Percentiles rank a stretch among this genome's conserved stretches.
Conservation (phyloP, 441 rosid species). For the Populus hybrid region DNA sequence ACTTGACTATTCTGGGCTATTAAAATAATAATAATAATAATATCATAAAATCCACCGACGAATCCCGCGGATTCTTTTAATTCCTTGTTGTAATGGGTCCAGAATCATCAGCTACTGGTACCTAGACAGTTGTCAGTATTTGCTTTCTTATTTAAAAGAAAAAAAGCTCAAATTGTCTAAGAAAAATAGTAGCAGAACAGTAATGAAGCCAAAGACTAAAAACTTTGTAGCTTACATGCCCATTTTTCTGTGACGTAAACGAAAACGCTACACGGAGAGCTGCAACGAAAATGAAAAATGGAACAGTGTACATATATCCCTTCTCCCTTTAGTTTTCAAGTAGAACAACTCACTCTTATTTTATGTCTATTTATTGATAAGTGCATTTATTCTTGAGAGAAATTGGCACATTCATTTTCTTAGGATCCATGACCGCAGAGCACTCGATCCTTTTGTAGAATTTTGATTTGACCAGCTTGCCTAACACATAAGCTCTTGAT, state of each 20-base stretch:
- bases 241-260: not conserved
- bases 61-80: not conserved
- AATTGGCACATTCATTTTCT: slow-evolving; percentile 50
- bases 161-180: not conserved
- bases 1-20: too few relatives aligned
- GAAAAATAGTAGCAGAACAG: not conserved
- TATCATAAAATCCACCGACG: slow-evolving; percentile 14
- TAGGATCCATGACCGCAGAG: slow-evolving; percentile 47
- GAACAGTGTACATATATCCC: not conserved
- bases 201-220: not conserved
- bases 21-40: not conserved
- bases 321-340: not conserved
- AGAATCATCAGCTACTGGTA: not conserved
- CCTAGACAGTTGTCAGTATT: not conserved
- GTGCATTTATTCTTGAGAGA: slow-evolving; percentile 52
- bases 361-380: slow-evolving; percentile 18
- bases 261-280: not conserved
- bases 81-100: slow-evolving; percentile 10
- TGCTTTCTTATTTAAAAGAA: not conserved
- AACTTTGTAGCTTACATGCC: not conserved
- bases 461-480: slow-evolving; percentile 75
- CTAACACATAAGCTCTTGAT: slow-evolving; percentile 76
- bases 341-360: not conserved
- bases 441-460: slow-evolving; percentile 65
- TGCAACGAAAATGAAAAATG: not conserved